Conservation (phyloP, 257 asterid species). For the Penstemon eatonii region DNA sequence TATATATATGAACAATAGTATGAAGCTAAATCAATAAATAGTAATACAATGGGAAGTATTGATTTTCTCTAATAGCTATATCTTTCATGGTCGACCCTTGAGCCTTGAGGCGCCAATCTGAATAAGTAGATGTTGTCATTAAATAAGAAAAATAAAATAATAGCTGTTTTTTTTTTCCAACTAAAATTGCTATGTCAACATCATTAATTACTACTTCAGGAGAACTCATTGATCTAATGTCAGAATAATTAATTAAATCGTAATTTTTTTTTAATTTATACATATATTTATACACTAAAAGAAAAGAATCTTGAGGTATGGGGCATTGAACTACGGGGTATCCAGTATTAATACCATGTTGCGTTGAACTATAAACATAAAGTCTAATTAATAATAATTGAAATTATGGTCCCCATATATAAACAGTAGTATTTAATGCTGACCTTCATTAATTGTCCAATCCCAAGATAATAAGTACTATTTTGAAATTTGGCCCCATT, state of each 20-base stretch:
- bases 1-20: no score
- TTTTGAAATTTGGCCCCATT: conserved; percentile 1
- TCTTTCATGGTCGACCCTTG: no score
- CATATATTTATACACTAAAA: background rate
- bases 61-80: no score
- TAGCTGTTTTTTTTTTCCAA: no score
- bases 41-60: no score
- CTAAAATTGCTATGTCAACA: background rate
- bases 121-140: no score
- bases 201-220: background rate
- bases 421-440: background rate
- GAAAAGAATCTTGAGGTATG: conserved; percentile 14
- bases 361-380: background rate
- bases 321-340: conserved; percentile 18
- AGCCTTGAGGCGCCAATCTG: no score
- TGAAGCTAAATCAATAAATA: no score
- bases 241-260: background rate
- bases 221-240: background rate
- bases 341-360: background rate
- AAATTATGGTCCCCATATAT: background rate
- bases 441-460: conserved; percentile 9
- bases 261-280: no score
- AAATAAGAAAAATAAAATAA: no score
- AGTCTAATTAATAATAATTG: background rate
- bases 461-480: background rate